These are phyloP conservation scores for Nepenthes alata DNA, from an alignment of 179 eudicot genomes.

Conservation along the genomic window DNA sequence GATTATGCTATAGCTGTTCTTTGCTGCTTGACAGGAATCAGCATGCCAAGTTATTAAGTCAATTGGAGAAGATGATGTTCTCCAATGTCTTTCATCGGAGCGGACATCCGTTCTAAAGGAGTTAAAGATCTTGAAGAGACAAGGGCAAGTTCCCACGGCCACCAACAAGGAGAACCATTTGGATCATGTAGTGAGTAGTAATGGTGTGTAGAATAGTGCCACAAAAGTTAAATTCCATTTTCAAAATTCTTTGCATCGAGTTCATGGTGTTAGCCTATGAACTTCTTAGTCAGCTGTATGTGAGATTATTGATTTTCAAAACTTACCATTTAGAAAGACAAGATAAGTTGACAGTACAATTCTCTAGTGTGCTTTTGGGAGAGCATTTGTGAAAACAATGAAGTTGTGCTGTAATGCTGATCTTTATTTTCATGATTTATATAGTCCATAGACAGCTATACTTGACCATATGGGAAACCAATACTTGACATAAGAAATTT, in stretches of 20 bases:
- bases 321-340: too few relatives aligned
- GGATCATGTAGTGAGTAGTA: constrained; percentile 15
- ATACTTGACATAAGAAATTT: too few relatives aligned
- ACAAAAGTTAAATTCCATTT: neutral
- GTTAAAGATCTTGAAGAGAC: constrained; percentile 42
- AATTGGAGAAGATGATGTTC: constrained; percentile 45
- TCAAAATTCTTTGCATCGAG: neutral
- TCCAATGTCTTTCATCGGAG: constrained; percentile 47
- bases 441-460: too few relatives aligned
- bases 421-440: too few relatives aligned
- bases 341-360: too few relatives aligned
- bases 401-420: too few relatives aligned
- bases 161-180: constrained; percentile 41
- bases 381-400: too few relatives aligned
- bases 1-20: constrained; percentile 4
- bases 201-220: constrained; percentile 22
- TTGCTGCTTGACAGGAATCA: constrained; percentile 36
- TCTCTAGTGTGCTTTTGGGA: too few relatives aligned
- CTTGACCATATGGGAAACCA: too few relatives aligned
- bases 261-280: too few relatives aligned
- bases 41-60: constrained; percentile 76
- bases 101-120: constrained; percentile 50
- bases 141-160: constrained; percentile 15
- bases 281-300: too few relatives aligned
- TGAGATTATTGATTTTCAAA: too few relatives aligned